These are phyloP conservation scores for Paraconiothyrium brasiliense DNA, from an alignment of 2,329 filamentous ascomycete genomes.

Conservation along the genomic window DNA sequence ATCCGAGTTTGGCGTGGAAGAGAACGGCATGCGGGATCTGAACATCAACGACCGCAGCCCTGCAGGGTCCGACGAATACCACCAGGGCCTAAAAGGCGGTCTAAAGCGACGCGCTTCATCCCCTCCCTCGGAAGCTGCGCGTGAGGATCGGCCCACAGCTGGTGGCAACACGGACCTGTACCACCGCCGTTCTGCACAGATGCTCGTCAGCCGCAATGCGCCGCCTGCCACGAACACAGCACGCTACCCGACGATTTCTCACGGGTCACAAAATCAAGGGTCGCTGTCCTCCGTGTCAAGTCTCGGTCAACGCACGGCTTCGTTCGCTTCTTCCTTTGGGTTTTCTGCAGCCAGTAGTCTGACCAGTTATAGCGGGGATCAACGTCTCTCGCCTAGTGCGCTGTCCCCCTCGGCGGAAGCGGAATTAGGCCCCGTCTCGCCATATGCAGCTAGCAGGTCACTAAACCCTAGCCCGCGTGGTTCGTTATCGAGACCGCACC, in stretches of 20 bases:
- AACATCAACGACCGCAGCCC: slow-evolving; percentile 64
- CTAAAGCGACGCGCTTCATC: slow-evolving; percentile 73
- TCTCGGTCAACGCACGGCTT: slow-evolving; percentile 67
- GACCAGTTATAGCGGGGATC: slow-evolving; percentile 70
- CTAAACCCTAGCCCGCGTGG: slow-evolving; percentile 55
- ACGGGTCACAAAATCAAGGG: slow-evolving; percentile 66
- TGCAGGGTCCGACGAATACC: slow-evolving; percentile 55
- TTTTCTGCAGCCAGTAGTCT: slow-evolving; percentile 71
- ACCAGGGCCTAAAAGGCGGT: slow-evolving; percentile 59
- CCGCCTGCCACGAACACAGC: slow-evolving; percentile 36
- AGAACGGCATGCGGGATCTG: slow-evolving; percentile 60
- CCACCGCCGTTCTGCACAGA: slow-evolving; percentile 64
- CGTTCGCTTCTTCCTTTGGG: slow-evolving; percentile 68
- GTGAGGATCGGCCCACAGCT: slow-evolving; percentile 57
- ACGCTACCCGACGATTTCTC: slow-evolving; percentile 47
- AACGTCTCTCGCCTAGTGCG: slow-evolving; percentile 68
- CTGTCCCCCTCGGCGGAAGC: slow-evolving; percentile 67
- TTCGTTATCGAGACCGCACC: slow-evolving; percentile 50
- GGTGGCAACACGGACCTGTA: slow-evolving; percentile 59
- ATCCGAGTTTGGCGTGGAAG: slow-evolving; percentile 63
- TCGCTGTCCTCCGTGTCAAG: slow-evolving; percentile 74
- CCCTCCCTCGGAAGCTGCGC: slow-evolving; percentile 65
- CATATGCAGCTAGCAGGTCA: slow-evolving; percentile 61
- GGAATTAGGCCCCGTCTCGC: slow-evolving; percentile 63
- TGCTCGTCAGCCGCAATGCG: slow-evolving; percentile 64